phyloP scores from a whole-genome alignment of 441 rosid genomes.

The Theobroma grandiflorum region DNA sequence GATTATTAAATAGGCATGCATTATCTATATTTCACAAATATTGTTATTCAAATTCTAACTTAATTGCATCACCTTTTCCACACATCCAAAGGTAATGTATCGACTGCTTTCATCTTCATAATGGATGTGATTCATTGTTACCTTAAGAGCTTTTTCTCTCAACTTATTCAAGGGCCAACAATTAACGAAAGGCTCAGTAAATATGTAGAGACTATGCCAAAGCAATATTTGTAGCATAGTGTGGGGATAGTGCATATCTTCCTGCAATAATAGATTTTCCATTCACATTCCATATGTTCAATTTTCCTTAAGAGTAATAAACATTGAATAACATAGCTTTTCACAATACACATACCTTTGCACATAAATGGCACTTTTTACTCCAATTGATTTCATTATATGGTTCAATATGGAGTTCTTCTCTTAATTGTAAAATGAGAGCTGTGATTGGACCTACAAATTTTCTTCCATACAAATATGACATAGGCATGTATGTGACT shows the following conservation, averaged over 20 bases:
- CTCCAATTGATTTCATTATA: slow-evolving; percentile 44
- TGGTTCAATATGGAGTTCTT: slow-evolving; percentile 39
- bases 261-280: slow-evolving; percentile 35
- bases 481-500: slow-evolving; percentile 44
- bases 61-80: slow-evolving; percentile 49
- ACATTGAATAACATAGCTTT: too few relatives aligned
- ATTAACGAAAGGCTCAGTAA: slow-evolving; percentile 54
- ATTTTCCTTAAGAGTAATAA: not conserved
- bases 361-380: slow-evolving; percentile 37
- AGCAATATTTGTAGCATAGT: slow-evolving; percentile 42
- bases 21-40: not conserved
- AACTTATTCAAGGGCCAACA: slow-evolving; percentile 63
- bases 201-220: slow-evolving; percentile 45
- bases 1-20: not conserved
- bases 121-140: slow-evolving; percentile 58
- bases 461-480: slow-evolving; percentile 44
- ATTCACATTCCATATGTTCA: not conserved
- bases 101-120: slow-evolving; percentile 66
- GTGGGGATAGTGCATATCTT: slow-evolving; percentile 56
- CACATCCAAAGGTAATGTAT: slow-evolving; percentile 66
- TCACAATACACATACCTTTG: slow-evolving; percentile 27
- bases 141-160: slow-evolving; percentile 53
- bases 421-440: slow-evolving; percentile 36
- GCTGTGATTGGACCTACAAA: slow-evolving; percentile 49
- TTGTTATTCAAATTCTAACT: not conserved